Evolutionary conservation across 192 early-diverging fungal species (phyloP).

Genomic region (Coemansia sp.): DNA sequence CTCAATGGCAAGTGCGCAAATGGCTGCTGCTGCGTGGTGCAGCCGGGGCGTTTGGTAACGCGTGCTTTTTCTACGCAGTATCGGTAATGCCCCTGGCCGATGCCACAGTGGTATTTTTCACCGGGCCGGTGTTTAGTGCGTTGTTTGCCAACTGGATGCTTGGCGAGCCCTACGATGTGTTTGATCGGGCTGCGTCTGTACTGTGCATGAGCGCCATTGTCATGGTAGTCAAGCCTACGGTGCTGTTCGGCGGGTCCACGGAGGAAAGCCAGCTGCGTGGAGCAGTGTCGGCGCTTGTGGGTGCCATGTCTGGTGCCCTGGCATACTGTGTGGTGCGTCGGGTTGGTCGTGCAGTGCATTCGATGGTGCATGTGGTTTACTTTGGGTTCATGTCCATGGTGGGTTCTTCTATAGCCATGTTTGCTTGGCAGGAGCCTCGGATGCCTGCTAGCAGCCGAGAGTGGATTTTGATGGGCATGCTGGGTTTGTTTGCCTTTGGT

Average conservation of each 20-base stretch:
- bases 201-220: slow-evolving; percentile 63
- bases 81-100: slow-evolving; percentile 69
- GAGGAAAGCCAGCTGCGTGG: slow-evolving; percentile 29
- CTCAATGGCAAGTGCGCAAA: slow-evolving; percentile 28
- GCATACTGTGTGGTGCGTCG: slow-evolving; percentile 72
- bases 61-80: slow-evolving; percentile 68
- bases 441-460: slow-evolving; percentile 47
- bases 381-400: slow-evolving; percentile 66
- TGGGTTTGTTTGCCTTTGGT: slow-evolving; percentile 64
- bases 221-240: slow-evolving; percentile 60
- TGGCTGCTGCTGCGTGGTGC: slow-evolving; percentile 64
- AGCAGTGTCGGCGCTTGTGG: slow-evolving; percentile 54
- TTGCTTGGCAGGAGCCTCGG: slow-evolving; percentile 10
- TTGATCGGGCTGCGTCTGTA: slow-evolving; percentile 57
- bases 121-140: slow-evolving; percentile 73
- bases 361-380: slow-evolving; percentile 76
- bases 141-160: slow-evolving; percentile 62
- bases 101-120: slow-evolving; percentile 77
- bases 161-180: slow-evolving; percentile 60
- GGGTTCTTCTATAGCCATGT: slow-evolving; percentile 53
- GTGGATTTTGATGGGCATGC: slow-evolving; percentile 46
- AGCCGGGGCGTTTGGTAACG: slow-evolving; percentile 65
- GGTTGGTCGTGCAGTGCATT: slow-evolving; percentile 68
- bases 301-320: slow-evolving; percentile 60
- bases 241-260: slow-evolving; percentile 33